Evolutionary conservation across 495 filamentous ascomycete species (phyloP), one percentile per base, ranked within the genome.

Genomic region (Ramalina intermedia): DNA sequence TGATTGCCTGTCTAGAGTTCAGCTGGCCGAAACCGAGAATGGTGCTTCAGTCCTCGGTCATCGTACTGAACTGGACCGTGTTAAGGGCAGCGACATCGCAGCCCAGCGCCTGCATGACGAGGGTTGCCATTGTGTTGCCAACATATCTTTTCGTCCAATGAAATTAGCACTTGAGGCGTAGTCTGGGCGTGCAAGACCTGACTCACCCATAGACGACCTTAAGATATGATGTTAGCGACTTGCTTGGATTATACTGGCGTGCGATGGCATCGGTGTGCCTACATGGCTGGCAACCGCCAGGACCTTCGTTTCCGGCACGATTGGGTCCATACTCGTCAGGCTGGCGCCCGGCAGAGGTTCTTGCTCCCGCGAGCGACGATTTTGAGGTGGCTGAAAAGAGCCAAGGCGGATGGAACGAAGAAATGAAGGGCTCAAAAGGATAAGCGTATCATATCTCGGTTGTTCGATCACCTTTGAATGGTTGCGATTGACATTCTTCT

Each of bases 201-300:
- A 54, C 80, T 73, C 70, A 84, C 81, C 84, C 84, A 62, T 84
- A 87, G 50, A 84, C 81, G 50, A 88, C 84, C 84, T 88, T 61
- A 37, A 47, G 48, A n/a, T 21, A 43, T 40, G 40, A 40, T 21
- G 51, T 59, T 37, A 59, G 52, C 48, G 51, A 55, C 45, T 36
- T 45, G 41, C 18, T 26, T 23, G 14, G n/a, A 20, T 8, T 37
- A 3, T 26, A 13, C 44, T 41, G 44, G 23, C 41, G 48, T 43
- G 41, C n/a, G 43, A 46, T 16, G 20, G 47, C 50, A 49, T 37
- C 46, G 60, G 29, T 45, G 49, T 50, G 59, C 85, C 66, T 84
- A 96, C 91, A 93, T 98, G 91, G 66, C 91, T 96, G 61, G 91
- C 91, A 54, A 96, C 78, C 38, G 91, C 89, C 60, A 98, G 73